Conservation (phyloP, 2,329 filamentous ascomycete genomes). For the Furcasterigmium sp. region DNA sequence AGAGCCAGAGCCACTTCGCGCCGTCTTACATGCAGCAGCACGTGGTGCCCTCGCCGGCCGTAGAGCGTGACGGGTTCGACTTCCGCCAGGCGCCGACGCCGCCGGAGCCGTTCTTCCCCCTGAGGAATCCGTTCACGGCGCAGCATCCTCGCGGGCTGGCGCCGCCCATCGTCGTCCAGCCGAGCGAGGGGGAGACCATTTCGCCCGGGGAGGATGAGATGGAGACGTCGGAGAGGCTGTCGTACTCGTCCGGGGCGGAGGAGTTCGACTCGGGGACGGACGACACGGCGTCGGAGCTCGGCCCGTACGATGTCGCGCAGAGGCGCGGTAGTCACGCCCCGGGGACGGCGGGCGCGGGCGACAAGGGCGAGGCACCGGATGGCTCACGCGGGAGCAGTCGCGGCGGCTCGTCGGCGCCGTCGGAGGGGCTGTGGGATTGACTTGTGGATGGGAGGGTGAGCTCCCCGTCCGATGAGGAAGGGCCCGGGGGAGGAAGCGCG, state of each 20-base stretch:
- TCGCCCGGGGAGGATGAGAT: neutral
- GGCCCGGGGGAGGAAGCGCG: no score
- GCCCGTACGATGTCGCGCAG: conserved; percentile 12
- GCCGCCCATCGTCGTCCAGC: neutral
- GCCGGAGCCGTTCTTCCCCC: neutral
- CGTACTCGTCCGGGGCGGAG: conserved; percentile 9
- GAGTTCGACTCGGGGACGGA: conserved; percentile 10
- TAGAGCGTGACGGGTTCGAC: conserved; percentile 17
- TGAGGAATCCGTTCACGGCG: neutral
- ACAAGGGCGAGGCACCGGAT: neutral
- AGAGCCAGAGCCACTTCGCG: conserved; percentile 28
- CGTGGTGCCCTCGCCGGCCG: conserved; percentile 14
- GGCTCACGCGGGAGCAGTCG: neutral
- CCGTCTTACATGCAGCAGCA: conserved; percentile 13
- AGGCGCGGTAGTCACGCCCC: no score
- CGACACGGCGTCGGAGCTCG: conserved; percentile 10
- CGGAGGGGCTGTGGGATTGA: conserved; percentile 14
- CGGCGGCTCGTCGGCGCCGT: neutral
- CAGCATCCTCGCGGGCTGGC: neutral
- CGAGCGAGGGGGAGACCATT: neutral
- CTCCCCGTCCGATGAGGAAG: conserved; percentile 10
- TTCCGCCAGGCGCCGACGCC: conserved; percentile 9
- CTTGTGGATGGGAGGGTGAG: conserved; percentile 15
- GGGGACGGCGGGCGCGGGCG: no score
- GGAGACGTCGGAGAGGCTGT: neutral